Evolutionary conservation across 352 stramenopile species (phyloP), one percentile per base, ranked within the genome.

Genomic region (Thalassiosira exigua): DNA sequence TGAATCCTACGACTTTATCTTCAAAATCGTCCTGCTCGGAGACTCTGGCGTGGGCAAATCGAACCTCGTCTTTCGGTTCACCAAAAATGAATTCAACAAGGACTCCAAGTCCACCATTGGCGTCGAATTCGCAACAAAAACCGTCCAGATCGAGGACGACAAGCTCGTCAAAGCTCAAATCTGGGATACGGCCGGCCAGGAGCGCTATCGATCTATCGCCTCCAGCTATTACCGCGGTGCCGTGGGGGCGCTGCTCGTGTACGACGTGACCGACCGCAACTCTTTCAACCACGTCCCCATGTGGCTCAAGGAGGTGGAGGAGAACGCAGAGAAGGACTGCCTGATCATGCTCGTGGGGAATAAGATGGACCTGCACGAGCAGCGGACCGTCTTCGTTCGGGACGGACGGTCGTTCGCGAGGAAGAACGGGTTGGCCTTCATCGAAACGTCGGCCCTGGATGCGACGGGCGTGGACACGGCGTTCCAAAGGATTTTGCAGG

Each of bases 271-370:
- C 41, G 99, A 99, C 87, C 95, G 98, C 83, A 90, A 93, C 27
- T 98, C 96, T 9, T 99, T 99, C 82, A 97, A 99, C 82, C 98
- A 99, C 87, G 96, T 99, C 9, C 96, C 99, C 85, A 93, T 96
- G 59, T 99, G 98, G 97, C 88, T 99, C n/a, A 98, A 98, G 90
- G 97, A 99, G 86, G 90, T 99, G 32, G 93, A 96, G 32, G 97
- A 99, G 75, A 96, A 99, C 75, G 97, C 97, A 11, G 97, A 99
- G 81, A 93, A 94, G 39, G 99, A 99, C 90, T 99, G 98, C 74
- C 97, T 97, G 0, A 89, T 97, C 32, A 97, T 98, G 92, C 85
- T 98, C 11, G 93, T 97, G 41, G 97, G 97, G 54, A 99, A 99
- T 89, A 99, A 99, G 94, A 98, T 95, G 71, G 97, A 99, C 94